A percentile compares a stretch with the other conserved stretches of the same genome.
Conservation (phyloP, 2,329 filamentous ascomycete species). For the Cladosporium cucumerinum region DNA sequence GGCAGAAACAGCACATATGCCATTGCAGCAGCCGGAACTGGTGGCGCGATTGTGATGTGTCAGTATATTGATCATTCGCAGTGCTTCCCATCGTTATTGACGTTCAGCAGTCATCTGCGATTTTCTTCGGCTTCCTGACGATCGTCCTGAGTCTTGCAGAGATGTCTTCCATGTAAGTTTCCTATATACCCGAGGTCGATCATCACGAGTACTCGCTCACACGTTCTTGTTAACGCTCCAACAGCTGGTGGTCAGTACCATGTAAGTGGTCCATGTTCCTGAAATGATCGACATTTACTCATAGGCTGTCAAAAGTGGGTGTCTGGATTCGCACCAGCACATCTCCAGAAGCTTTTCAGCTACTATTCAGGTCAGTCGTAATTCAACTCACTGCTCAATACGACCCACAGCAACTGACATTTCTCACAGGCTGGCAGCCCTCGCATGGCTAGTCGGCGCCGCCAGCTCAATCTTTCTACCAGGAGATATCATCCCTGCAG, state of each 20-base stretch:
- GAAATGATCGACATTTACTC: neutral
- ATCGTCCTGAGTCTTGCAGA: conserved; percentile 33
- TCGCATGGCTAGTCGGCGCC: conserved; percentile 36
- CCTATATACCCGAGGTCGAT: too few species aligned
- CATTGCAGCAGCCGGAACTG: conserved; percentile 6
- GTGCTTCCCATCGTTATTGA: neutral
- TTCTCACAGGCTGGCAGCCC: conserved; percentile 30
- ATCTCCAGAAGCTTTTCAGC: conserved; percentile 28
- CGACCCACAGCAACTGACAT: neutral
- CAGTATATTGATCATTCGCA: neutral
- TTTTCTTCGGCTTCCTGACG: conserved; percentile 24
- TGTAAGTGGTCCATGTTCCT: conserved; percentile 1
- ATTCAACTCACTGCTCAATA: neutral
- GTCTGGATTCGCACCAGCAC: conserved; percentile 30
- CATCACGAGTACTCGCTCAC: neutral
- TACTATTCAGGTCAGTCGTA: conserved; percentile 9
- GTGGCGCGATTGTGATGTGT: conserved; percentile 8
- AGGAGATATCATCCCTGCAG: conserved; percentile 36
- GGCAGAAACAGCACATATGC: conserved; percentile 4
- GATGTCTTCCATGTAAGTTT: conserved; percentile 30
- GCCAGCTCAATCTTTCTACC: conserved; percentile 37
- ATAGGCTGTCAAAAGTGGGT: conserved; percentile 22
- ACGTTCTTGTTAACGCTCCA: conserved; percentile 21
- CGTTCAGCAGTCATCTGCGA: conserved; percentile 4
- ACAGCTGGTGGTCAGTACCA: conserved; percentile 33